A percentile compares a stretch with the other conserved stretches of the same genome.
Evolutionary conservation across 345 rosid species (phyloP).

Genomic region (Syzygium oleosum): DNA sequence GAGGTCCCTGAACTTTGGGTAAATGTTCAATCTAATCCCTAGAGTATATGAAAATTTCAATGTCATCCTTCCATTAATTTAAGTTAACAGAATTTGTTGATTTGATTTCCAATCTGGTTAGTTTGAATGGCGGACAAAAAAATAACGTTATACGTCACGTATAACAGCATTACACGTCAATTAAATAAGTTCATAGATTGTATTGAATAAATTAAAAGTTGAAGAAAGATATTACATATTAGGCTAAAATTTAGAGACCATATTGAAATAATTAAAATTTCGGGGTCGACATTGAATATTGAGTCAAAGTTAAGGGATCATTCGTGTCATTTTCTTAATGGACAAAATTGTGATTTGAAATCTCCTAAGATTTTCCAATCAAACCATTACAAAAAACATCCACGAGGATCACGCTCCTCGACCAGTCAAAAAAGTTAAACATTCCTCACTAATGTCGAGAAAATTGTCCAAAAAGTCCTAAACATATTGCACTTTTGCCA

Average conservation of each 20-base stretch:
- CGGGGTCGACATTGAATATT: no score
- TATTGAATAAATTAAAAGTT: not conserved
- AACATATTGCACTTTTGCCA: no score
- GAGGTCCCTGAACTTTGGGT: not conserved
- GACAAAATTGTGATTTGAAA: not conserved
- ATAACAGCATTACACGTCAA: not conserved
- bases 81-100: not conserved
- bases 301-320: not conserved
- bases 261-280: no score
- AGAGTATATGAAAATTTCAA: not conserved
- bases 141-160: not conserved
- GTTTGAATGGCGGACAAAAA: not conserved
- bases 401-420: not conserved
- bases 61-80: not conserved
- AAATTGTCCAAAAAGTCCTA: no score
- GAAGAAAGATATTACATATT: accelerated
- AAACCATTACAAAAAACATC: not conserved
- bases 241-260: not conserved
- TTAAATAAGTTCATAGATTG: not conserved
- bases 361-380: not conserved
- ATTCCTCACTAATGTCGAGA: no score
- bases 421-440: not conserved
- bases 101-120: not conserved
- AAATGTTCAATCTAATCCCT: not conserved
- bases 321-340: not conserved